Base-by-base conservation (phyloP, 805 yeast genomes). In the Candida insectorum region DNA sequence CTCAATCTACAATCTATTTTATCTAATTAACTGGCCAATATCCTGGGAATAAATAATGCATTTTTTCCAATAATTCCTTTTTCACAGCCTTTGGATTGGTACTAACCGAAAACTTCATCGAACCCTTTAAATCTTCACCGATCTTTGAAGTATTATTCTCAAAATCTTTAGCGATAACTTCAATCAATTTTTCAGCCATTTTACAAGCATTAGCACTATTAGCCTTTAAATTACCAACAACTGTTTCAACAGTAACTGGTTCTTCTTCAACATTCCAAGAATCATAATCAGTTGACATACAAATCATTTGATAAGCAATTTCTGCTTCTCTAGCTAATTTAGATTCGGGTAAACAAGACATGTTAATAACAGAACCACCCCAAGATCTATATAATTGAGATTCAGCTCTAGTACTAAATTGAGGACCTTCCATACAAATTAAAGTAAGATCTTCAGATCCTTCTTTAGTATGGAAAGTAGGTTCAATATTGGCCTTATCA, bases 401-500 rank as follows among this genome's bases (percentile, higher is more conserved):
- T 65, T 93, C 99, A 7, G 98, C 97, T 45, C 99, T 75, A 10
- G 98, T 93, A 24, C 94, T 81, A 61, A 93, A 93, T 31, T 93
- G 96, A 3, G 99, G 99, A 26, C 99, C 99, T 63, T 91, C 99
- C 99, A 93, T 93, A 60, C 98, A 93, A 43, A 93, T 74, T 25
- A 93, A 77, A 5, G 94, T 84, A 38, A 85, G 64, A 51, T 91
- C 97, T 37, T 76, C 79, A 36, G 75, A 76, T 21, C 62, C 62
- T 31, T 86, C 65, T 58, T 77, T 81, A 33, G 86, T 69, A 62
- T 84, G 95, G 60, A 89, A 62, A 28, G 59, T 60, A 4, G 57
- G 77, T 60, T 34, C 30, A 4, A 33, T 15, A 18, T 67, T 67
- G 18, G 50, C 55, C 12, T 41, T 58, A 31, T 73, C 75, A 17